Conservation (phyloP, 2,329 filamentous ascomycete species). For the Lasiodiplodia hormozganensis region DNA sequence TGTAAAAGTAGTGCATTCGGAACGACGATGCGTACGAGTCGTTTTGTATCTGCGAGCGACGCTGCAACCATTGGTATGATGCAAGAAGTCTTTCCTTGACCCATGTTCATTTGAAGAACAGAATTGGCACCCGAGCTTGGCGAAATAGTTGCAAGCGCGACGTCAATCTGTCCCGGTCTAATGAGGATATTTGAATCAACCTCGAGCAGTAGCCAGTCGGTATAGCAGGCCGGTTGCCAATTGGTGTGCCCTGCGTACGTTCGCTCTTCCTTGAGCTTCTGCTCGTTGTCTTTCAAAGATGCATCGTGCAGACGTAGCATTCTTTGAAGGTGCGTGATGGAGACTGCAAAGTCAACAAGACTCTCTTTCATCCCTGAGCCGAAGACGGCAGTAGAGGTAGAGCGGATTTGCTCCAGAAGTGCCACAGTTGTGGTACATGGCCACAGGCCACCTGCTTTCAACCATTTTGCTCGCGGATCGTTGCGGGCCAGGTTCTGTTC, state of each 20-base stretch:
- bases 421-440: neutral
- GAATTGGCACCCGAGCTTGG: conserved; percentile 62
- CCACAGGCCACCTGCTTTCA: conserved; percentile 33
- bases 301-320: conserved; percentile 52
- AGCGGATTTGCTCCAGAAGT: conserved; percentile 58
- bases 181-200: conserved; percentile 70
- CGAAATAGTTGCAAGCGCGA: conserved; percentile 66
- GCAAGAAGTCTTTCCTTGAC: conserved; percentile 69
- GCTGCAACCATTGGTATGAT: conserved; percentile 70
- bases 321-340: conserved; percentile 55
- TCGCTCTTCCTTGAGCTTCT: conserved; percentile 51
- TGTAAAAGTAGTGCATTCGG: conserved; percentile 64
- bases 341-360: conserved; percentile 54
- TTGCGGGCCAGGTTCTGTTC: neutral
- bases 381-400: conserved; percentile 40
- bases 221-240: conserved; percentile 61
- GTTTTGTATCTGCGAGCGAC: conserved; percentile 45
- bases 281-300: conserved; percentile 34
- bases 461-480: conserved; percentile 34
- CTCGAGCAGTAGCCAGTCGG: conserved; percentile 72
- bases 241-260: conserved; percentile 59
- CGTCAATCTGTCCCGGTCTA: conserved; percentile 66
- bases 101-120: conserved; percentile 73
- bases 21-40: conserved; percentile 62
- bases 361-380: conserved; percentile 47